phyloP scores from a whole-genome alignment of 2,329 filamentous ascomycete genomes.

The Sclerotinia nivalis region DNA sequence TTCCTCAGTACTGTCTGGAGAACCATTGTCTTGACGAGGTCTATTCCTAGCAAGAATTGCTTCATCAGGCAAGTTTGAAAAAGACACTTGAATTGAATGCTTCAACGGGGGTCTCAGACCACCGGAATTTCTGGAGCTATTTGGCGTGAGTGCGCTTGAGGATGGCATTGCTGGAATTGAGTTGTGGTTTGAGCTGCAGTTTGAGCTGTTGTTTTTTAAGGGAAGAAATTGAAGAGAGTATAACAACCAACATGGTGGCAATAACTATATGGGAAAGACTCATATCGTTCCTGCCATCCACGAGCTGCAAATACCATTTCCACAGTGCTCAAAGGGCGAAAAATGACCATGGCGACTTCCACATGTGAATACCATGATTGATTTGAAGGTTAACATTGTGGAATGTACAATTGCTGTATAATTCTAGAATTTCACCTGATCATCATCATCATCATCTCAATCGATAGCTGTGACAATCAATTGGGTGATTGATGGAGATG shows the following conservation, averaged over 20 bases:
- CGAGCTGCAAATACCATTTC: background rate
- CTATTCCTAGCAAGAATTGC: background rate
- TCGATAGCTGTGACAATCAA: background rate
- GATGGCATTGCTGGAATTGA: background rate
- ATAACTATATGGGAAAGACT: too few species aligned
- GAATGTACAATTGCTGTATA: too few species aligned
- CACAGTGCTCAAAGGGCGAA: background rate
- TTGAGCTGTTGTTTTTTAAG: too few species aligned
- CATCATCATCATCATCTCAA: background rate
- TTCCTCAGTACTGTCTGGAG: slow-evolving; percentile 6
- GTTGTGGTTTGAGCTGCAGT: background rate
- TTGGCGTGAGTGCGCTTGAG: background rate
- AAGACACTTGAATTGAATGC: slow-evolving; percentile 10
- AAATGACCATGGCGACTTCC: background rate
- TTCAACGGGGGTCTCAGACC: slow-evolving; percentile 3
- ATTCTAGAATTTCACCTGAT: too few species aligned
- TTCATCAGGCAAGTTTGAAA: slow-evolving; percentile 10
- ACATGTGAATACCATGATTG: background rate
- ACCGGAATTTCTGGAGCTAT: background rate
- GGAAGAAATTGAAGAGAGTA: background rate
- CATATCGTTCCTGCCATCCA: background rate
- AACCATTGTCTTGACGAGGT: background rate
- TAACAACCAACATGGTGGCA: background rate
- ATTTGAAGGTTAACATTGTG: background rate
- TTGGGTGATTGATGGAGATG: background rate